Base-by-base conservation (phyloP, 106 monocot species). In the Dendrobium catenatum region DNA sequence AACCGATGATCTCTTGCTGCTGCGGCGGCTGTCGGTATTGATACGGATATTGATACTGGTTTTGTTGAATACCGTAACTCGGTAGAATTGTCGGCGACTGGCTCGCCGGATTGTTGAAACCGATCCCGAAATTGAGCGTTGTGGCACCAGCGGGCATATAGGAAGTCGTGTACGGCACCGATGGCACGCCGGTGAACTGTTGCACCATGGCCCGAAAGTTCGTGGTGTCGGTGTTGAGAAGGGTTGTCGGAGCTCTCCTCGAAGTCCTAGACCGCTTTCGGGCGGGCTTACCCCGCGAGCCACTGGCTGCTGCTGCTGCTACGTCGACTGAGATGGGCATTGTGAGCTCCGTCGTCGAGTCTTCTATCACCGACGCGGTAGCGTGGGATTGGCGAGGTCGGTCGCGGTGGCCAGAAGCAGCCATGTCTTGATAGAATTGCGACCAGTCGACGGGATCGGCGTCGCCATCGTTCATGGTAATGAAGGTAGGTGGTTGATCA, bases 161-260 rank as follows among this genome's bases (percentile, higher is more conserved):
- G 3, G 47, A 76, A 9, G 47, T 22, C 6, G n/a, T 22, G 37
- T 82, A 82, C 6, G 81, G 84, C 2, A 48, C 83, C 9, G 86
- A 72, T 1, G 90, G 88, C 13, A 86, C 82, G 37, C 88, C 88
- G 13, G 90, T 91, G 86, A 91, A 91, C 68, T 91, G 90, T 49
- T 91, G 88, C 16, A 91, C 90, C 90, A 91, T 88, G 64, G 90
- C 88, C 5, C 90, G 86, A 80, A 91, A 91, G 68, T 88, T 91
- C 31, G 84, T 43, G 27, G 90, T 84, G 83, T 91, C 86, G 24
- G 88, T 91, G 86, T 91, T 91, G 77, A 91, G 88, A 4, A 91
- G 82, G 29, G 90, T 91, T 2, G 86, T 86, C 9, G 88, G 90
- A 20, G 90, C 84, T 54, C 86, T 66, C 27, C 90, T 56, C n/a